Conservation (phyloP, 2,329 filamentous ascomycete genomes). For the Bipolaris bicolor region DNA sequence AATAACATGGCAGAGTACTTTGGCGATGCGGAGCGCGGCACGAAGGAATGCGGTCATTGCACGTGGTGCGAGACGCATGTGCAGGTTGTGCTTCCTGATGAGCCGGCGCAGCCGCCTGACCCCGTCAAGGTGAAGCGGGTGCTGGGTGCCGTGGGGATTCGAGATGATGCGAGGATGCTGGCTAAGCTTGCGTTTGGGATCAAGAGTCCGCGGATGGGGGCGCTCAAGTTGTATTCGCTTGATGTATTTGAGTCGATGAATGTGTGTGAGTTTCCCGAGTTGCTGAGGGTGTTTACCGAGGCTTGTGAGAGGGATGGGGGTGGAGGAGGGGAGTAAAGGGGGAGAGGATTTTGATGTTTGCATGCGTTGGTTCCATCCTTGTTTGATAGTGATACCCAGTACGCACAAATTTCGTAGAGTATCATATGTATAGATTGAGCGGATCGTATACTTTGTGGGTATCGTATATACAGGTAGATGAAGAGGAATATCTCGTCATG, state of each 20-base stretch:
- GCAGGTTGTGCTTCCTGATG: conserved; percentile 47
- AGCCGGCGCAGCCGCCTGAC: conserved; percentile 51
- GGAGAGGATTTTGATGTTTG: background rate
- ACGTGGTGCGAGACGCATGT: conserved; percentile 53
- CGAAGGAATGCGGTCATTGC: conserved; percentile 61
- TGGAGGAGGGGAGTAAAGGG: background rate
- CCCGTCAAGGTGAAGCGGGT: conserved; percentile 51
- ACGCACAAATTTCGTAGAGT: background rate
- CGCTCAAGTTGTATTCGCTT: conserved; percentile 56
- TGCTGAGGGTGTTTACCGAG: conserved; percentile 21
- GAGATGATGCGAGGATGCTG: conserved; percentile 65
- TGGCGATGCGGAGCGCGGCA: conserved; percentile 57
- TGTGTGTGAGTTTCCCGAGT: conserved; percentile 59
- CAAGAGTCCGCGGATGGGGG: conserved; percentile 60
- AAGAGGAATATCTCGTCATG: background rate
- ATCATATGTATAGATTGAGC: conserved; percentile 11
- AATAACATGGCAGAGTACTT: conserved; percentile 62
- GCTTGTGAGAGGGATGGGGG: conserved; percentile 15
- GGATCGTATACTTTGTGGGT: conserved; percentile 2
- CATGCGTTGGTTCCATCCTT: background rate
- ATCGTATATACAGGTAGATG: conserved; percentile 1
- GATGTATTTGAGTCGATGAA: conserved; percentile 60
- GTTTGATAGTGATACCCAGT: background rate
- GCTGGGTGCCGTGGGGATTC: conserved; percentile 52
- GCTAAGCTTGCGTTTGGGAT: conserved; percentile 68